Evolutionary conservation across 352 stramenopile species (phyloP).

Genomic region (Phytophthora crassamura): DNA sequence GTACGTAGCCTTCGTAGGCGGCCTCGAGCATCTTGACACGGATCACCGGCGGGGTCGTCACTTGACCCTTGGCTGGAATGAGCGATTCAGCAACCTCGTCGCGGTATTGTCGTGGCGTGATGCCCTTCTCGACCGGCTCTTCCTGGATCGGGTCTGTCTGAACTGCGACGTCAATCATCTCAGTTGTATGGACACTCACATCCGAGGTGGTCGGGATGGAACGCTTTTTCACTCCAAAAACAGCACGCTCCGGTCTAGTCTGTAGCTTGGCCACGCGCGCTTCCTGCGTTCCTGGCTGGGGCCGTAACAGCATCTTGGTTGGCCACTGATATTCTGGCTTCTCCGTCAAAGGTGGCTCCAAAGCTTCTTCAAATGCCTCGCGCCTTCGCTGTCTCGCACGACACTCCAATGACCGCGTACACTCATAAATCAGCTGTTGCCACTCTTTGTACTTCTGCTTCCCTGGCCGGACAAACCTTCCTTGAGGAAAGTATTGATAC

Average conservation of each 20-base stretch:
- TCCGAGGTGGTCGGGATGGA: background rate
- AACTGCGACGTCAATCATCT: too few relatives aligned
- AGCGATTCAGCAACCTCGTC: slow-evolving; percentile 6
- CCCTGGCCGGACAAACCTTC: background rate
- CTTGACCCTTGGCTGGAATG: slow-evolving; percentile 2
- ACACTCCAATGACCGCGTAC: background rate
- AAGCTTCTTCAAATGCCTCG: background rate
- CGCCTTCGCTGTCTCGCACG: background rate
- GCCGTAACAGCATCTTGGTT: too few relatives aligned
- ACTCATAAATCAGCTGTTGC: background rate
- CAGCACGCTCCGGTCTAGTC: too few relatives aligned
- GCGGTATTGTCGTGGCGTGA: background rate
- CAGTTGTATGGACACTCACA: background rate
- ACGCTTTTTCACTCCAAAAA: too few relatives aligned
- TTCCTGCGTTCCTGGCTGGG: too few relatives aligned
- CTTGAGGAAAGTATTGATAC: background rate
- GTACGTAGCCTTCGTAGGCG: slow-evolving; percentile 1
- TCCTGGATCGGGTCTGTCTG: background rate
- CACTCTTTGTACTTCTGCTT: slow-evolving; percentile 4
- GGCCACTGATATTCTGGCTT: too few relatives aligned
- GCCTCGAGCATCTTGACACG: slow-evolving; percentile 7
- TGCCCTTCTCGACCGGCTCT: slow-evolving; percentile 1
- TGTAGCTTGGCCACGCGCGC: too few relatives aligned
- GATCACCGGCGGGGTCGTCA: background rate
- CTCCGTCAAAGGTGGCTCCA: too few relatives aligned